Conservation (phyloP, 2,329 filamentous ascomycete genomes). For the Alternaria gansuensis region DNA sequence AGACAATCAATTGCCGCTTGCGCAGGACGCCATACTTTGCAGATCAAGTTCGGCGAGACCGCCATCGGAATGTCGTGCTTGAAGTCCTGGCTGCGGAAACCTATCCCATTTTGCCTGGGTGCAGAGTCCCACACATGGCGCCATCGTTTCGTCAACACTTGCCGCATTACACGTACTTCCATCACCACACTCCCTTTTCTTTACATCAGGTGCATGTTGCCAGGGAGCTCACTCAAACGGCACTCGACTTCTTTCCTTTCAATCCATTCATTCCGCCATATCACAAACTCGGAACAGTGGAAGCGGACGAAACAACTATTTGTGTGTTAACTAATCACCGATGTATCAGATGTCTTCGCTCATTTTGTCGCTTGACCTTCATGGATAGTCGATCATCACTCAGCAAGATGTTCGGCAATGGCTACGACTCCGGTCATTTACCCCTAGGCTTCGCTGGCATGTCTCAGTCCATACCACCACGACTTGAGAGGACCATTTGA, state of each 20-base stretch:
- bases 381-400: background rate
- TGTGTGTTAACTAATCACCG: background rate
- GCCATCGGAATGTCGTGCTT: slow-evolving; percentile 20
- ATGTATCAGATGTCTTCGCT: slow-evolving; percentile 3
- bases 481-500: slow-evolving; percentile 4
- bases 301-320: background rate
- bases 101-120: slow-evolving; percentile 27
- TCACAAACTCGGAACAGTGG: slow-evolving; percentile 1
- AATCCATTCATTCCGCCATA: background rate
- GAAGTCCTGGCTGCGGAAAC: slow-evolving; percentile 23
- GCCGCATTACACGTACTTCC: slow-evolving; percentile 21
- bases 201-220: slow-evolving; percentile 16
- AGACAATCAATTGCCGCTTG: slow-evolving; percentile 24
- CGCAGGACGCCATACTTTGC: slow-evolving; percentile 20
- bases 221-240: slow-evolving; percentile 19
- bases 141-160: slow-evolving; percentile 34
- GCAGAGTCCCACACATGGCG: slow-evolving; percentile 21
- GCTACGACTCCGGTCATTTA: slow-evolving; percentile 10
- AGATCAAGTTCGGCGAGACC: slow-evolving; percentile 23
- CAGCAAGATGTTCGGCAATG: slow-evolving; percentile 18
- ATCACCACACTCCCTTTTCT: slow-evolving; percentile 5
- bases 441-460: slow-evolving; percentile 24
- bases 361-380: slow-evolving; percentile 7
- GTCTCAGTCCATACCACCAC: slow-evolving; percentile 26
- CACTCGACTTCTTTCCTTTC: slow-evolving; percentile 9